Conservation (phyloP, 306 rosid genomes). For the Delonix regia region DNA sequence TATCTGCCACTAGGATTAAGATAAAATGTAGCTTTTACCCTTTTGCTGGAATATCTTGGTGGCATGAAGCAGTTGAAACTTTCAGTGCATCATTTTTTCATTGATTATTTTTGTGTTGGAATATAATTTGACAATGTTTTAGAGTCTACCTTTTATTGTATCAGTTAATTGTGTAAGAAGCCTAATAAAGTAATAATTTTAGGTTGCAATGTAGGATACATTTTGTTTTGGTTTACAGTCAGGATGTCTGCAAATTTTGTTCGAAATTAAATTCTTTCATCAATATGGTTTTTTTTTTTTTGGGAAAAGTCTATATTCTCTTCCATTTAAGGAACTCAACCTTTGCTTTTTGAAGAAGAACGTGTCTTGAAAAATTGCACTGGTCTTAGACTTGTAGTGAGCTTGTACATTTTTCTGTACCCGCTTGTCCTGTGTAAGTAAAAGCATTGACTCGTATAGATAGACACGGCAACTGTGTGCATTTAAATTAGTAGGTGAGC, state of each 20-base stretch:
- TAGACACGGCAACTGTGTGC: too few species aligned
- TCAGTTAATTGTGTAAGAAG: conserved; percentile 30
- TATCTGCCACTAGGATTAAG: conserved; percentile 91
- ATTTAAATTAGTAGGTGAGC: too few species aligned
- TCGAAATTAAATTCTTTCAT: background rate
- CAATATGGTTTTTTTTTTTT: background rate
- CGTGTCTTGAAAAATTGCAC: too few species aligned
- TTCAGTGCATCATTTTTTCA: conserved; percentile 80
- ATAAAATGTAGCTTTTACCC: conserved; percentile 58
- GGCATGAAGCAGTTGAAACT: conserved; percentile 86
- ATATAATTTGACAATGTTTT: conserved; percentile 55
- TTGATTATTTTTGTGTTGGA: conserved; percentile 87
- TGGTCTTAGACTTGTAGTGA: too few species aligned
- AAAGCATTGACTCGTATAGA: too few species aligned
- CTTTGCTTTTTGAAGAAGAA: background rate
- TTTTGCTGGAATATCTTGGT: conserved; percentile 54
- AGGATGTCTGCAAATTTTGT: background rate
- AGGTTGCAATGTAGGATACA: conserved; percentile 30
- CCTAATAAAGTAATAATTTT: conserved; percentile 35
- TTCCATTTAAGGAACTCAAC: too few species aligned
- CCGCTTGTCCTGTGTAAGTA: too few species aligned
- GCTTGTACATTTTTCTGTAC: too few species aligned
- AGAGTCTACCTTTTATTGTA: conserved; percentile 40
- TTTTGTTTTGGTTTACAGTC: background rate
- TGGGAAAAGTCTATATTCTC: too few species aligned